Conservation (phyloP, 2,329 filamentous ascomycete species). For the Rutstroemia sydowiana region DNA sequence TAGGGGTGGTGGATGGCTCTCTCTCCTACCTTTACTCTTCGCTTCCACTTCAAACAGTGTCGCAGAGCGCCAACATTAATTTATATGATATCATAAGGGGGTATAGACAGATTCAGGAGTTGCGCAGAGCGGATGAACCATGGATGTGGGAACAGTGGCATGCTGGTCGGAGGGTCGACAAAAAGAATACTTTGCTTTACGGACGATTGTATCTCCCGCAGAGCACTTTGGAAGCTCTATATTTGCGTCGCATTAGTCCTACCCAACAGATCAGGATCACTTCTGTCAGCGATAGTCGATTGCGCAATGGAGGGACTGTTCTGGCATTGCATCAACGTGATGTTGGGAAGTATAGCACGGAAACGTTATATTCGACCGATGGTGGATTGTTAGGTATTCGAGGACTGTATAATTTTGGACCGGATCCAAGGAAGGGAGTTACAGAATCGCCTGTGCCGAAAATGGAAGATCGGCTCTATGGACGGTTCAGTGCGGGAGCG, state of each 20-base stretch:
- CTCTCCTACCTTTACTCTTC: constrained; percentile 95
- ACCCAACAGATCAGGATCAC: constrained; percentile 74
- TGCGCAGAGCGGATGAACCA: constrained; percentile 44
- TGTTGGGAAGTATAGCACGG: constrained; percentile 76
- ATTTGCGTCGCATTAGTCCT: constrained; percentile 70
- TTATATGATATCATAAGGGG: constrained; percentile 72
- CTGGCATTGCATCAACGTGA: constrained; percentile 74
- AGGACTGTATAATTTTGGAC: constrained; percentile 89
- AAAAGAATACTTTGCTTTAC: constrained; percentile 58
- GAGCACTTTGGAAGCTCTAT: constrained; percentile 78
- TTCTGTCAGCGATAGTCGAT: constrained; percentile 62
- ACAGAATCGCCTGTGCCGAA: constrained; percentile 18
- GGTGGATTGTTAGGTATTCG: constrained; percentile 81
- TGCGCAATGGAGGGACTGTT: constrained; percentile 70
- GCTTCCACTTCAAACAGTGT: constrained; percentile 61
- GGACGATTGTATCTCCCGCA: constrained; percentile 75
- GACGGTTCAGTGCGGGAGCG: constrained; percentile 81
- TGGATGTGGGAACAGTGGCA: constrained; percentile 49
- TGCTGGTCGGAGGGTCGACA: constrained; percentile 40
- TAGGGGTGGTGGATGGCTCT: constrained; percentile 92
- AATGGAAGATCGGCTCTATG: constrained; percentile 56
- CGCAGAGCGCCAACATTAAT: constrained; percentile 66
- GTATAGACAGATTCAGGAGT: constrained; percentile 69
- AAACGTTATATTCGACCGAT: constrained; percentile 88
- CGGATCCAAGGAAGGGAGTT: constrained; percentile 20